Evolutionary conservation across 192 early-diverging fungal species (phyloP), one percentile per base, ranked within the genome.

Genomic region (Podila clonocystis): DNA sequence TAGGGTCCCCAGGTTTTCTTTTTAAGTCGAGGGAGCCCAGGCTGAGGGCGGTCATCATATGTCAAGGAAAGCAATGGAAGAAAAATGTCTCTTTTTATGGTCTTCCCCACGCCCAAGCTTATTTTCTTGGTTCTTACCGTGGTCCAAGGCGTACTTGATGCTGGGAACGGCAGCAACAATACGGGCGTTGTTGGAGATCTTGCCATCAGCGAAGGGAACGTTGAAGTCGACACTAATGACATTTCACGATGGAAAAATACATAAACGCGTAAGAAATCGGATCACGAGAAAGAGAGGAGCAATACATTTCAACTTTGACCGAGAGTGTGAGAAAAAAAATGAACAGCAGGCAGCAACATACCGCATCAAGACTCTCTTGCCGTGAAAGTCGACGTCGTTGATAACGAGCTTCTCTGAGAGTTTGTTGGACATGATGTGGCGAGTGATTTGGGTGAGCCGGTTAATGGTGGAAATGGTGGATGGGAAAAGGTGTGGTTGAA

Each of bases 141-240:
- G 82, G 20, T 96, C 91, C 36, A 97, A 85, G 50, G 93, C 95
- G 79, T 98, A 91, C 73, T 96, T 89, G 88, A 99, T 93, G 41
- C 95, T 98, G 41, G 97, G 98, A 63, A 99, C 80, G 50, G 98
- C 98, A 57, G 95, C 96, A 49, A 89, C 90, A 75, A 99, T 98
- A 77, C 98, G 94, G 85, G 95, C 93, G 88, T 98, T 97, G 93
- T 98, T 98, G 68, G 96, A 93, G 83, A 99, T 98, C 77, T 92
- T 91, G 72, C 91, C 93, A 48, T 94, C 89, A 74, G 94, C 92
- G 73, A 98, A 93, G 58, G 98, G 98, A n/a, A 99, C 98, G 85
- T 99, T 99, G 84, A 99, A 99, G 91, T 99, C 97, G 41, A 98
- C 97, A 59, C 94, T 96, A 83, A 58, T 34, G 6, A 58, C 30